phyloP scores from a whole-genome alignment of 441 rosid genomes.

The Caryocar brasiliense region DNA sequence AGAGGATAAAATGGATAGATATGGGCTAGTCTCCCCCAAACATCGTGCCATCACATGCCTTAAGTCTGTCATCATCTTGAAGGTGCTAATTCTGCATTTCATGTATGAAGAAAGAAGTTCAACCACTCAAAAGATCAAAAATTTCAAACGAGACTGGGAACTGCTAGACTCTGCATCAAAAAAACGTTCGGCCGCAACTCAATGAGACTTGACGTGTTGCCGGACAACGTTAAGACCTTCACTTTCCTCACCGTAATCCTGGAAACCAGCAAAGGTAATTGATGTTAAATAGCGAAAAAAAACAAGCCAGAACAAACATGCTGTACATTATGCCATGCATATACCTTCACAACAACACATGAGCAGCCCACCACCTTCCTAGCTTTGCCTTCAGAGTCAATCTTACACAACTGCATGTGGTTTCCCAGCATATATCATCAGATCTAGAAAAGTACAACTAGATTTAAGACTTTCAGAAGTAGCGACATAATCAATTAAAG shows the following conservation, averaged over 20 bases:
- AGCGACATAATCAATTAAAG: too few relatives aligned
- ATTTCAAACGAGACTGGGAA: too few relatives aligned
- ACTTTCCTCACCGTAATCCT: slow-evolving; percentile 55
- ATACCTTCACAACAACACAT: slow-evolving; percentile 44
- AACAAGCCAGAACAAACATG: background rate
- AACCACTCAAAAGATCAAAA: too few relatives aligned
- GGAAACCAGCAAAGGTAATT: background rate
- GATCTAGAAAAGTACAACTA: too few relatives aligned
- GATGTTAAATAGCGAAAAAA: background rate
- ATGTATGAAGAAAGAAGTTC: too few relatives aligned
- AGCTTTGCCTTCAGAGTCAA: slow-evolving; percentile 52
- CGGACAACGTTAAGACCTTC: slow-evolving; percentile 36
- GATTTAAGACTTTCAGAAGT: too few relatives aligned
- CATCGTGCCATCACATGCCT: too few relatives aligned
- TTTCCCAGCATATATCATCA: background rate
- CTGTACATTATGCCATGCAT: background rate
- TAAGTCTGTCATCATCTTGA: too few relatives aligned
- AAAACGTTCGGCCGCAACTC: background rate
- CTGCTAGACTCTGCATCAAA: too few relatives aligned
- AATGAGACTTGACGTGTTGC: slow-evolving; percentile 36
- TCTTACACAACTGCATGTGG: slow-evolving; percentile 39
- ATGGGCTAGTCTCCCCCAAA: too few relatives aligned
- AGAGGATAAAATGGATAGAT: too few relatives aligned
- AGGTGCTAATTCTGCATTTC: too few relatives aligned
- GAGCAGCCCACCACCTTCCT: slow-evolving; percentile 54